These are phyloP conservation scores for Ustilago tritici DNA, from an alignment of 1,284 basidiomycete species.

Conservation along the genomic window DNA sequence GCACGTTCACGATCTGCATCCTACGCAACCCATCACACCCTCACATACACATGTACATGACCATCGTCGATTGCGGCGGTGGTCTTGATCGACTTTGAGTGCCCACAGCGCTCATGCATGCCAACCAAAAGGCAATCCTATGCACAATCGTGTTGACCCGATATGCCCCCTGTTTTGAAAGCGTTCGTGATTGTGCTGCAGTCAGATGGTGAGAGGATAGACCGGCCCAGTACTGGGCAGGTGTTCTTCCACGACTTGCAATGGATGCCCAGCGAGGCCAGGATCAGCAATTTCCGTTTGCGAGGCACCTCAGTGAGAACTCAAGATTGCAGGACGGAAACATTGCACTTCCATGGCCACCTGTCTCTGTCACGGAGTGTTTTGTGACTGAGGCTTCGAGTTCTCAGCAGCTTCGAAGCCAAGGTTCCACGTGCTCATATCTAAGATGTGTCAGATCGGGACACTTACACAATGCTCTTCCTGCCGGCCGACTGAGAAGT, in stretches of 20 bases:
- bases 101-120: conserved; percentile 16
- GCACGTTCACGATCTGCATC: conserved; percentile 21
- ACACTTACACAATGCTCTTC: background rate
- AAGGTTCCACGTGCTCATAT: too few relatives aligned
- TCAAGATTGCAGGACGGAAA: background rate
- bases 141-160: conserved; percentile 38
- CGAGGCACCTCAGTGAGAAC: too few relatives aligned
- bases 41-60: conserved; percentile 4
- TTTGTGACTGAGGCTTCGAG: background rate
- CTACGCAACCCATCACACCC: conserved; percentile 23
- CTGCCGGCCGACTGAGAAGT: background rate
- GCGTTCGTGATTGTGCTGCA: background rate
- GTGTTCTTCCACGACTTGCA: background rate
- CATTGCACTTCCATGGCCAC: too few relatives aligned
- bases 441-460: background rate
- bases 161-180: background rate
- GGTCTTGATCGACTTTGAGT: conserved; percentile 8
- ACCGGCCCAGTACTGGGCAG: background rate
- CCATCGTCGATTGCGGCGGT: conserved; percentile 11
- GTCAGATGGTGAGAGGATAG: background rate
- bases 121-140: conserved; percentile 46
- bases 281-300: background rate
- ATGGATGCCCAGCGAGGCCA: too few relatives aligned
- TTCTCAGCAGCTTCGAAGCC: too few relatives aligned
- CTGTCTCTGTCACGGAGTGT: background rate